These are phyloP conservation scores for Lanmaoa rubissima DNA, from an alignment of 768 basidiomycete species.

Conservation along the genomic window DNA sequence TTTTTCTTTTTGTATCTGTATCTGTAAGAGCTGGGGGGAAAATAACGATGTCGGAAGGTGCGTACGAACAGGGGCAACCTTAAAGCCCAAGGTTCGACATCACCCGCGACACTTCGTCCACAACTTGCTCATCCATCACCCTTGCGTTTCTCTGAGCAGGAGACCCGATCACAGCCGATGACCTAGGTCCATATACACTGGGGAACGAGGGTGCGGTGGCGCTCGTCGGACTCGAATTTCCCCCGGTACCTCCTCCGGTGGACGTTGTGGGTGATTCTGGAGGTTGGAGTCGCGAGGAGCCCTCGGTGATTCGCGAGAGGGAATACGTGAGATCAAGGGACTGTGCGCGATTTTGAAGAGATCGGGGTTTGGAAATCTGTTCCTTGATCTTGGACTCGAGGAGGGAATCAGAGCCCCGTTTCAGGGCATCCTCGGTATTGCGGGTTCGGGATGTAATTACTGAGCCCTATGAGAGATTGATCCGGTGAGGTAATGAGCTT, in stretches of 20 bases:
- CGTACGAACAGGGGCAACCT: constrained; percentile 12
- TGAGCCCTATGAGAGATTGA: constrained; percentile 48
- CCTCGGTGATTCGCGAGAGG: constrained; percentile 76
- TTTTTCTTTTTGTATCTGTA: not conserved
- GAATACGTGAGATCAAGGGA: constrained; percentile 86
- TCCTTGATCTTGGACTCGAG: constrained; percentile 84
- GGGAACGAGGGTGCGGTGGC: constrained; percentile 79
- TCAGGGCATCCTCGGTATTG: constrained; percentile 71
- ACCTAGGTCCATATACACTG: constrained; percentile 75
- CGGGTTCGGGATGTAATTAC: constrained; percentile 66
- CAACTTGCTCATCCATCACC: constrained; percentile 51
- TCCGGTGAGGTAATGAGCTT: constrained; percentile 21
- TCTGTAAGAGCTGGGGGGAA: constrained; percentile 9
- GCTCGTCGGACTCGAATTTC: constrained; percentile 77
- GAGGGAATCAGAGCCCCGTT: constrained; percentile 81
- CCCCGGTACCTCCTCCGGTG: constrained; percentile 65
- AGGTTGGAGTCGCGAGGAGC: constrained; percentile 55
- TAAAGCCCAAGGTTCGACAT: constrained; percentile 73
- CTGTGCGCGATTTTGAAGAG: constrained; percentile 83
- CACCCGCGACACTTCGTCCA: constrained; percentile 73
- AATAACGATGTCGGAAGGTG: constrained; percentile 5
- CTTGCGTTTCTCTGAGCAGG: constrained; percentile 42
- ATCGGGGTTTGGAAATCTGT: constrained; percentile 71
- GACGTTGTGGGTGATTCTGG: constrained; percentile 84
- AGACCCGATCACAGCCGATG: constrained; percentile 44